Base-by-base conservation (phyloP, 805 yeast species). In the Starmera amethionina region DNA sequence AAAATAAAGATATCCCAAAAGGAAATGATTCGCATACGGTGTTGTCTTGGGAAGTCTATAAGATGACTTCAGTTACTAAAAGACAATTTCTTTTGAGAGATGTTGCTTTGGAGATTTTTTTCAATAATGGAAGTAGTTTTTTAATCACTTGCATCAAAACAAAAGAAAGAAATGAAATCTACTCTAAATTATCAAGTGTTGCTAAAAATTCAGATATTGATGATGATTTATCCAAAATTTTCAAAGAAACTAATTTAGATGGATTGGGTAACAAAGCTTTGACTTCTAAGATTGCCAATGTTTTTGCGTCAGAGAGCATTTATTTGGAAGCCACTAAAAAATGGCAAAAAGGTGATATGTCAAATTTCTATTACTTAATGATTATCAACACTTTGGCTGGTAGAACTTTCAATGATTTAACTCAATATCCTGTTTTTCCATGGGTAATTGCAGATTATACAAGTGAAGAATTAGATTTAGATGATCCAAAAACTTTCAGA, bases 401-500 rank as follows among this genome's bases (percentile, higher is more conserved):
- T 0, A 63, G 96, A 46, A 85, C 96, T 0, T 85, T 81, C 59
- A 88, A 87, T 58, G 96, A 87, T 55, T 58, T 87, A 40, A 87
- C 96, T 0, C 96, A 87, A 46, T 87, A 87, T 52, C 96, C 96
- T 0, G 82, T 88, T 1, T 88, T 87, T 49, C 96, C 96, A 0
- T 87, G 95, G 94, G 86, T 87, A 0, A 72, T 87, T 44, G 79
- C 93, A 0, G 95, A 87, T 54, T 86, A 87, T 53, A 68, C 74
- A 1, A 82, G 93, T 50, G 77, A 76, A 3, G 72, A 62, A 11
- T 61, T 87, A n/a, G 88, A 87, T 55, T 62, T 88, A 34, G 54
- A 61, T 4, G 65, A 85, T 49, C 79, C 84, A 0, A 62, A 65
- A 8, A 62, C 80, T 0, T 87, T 71, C 53, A 65, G 96, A 47